Evolutionary conservation across 345 rosid species (phyloP).

Genomic region (Raphanus raphanistrum): DNA sequence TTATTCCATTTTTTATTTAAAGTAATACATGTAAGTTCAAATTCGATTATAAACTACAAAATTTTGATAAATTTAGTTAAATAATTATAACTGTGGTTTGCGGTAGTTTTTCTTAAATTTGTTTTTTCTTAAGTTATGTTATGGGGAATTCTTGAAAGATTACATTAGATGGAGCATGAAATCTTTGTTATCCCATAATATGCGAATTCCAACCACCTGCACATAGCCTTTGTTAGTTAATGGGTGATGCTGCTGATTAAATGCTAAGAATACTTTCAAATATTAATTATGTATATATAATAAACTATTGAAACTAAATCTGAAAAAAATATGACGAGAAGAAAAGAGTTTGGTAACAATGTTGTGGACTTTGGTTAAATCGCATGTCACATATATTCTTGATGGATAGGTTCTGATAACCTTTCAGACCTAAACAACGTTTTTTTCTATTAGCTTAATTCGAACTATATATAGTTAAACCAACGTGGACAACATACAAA

Average conservation of each 20-base stretch:
- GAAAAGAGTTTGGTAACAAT: slow-evolving; percentile 34
- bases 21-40: not conserved
- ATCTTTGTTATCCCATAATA: not conserved
- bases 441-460: slow-evolving; percentile 23
- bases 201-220: slow-evolving; percentile 11
- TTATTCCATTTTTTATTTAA: not conserved
- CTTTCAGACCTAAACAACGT: slow-evolving; percentile 39
- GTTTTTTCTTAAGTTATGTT: not conserved
- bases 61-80: not conserved
- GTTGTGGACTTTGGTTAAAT: slow-evolving; percentile 38
- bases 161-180: not conserved
- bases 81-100: not conserved
- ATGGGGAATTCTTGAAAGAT: not conserved
- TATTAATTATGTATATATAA: not conserved
- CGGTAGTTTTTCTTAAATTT: not conserved
- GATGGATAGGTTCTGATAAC: slow-evolving; percentile 35
- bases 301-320: not conserved
- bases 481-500: slow-evolving; percentile 27
- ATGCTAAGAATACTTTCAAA: not conserved
- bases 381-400: slow-evolving; percentile 23
- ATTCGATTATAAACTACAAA: not conserved
- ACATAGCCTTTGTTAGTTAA: not conserved
- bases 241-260: slow-evolving; percentile 1
- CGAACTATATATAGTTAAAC: not conserved
- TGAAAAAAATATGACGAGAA: not conserved